Evolutionary conservation across 208 protist species (phyloP), one percentile per base, ranked within the genome.

Genomic region (Trypanosomatidae sp.): DNA sequence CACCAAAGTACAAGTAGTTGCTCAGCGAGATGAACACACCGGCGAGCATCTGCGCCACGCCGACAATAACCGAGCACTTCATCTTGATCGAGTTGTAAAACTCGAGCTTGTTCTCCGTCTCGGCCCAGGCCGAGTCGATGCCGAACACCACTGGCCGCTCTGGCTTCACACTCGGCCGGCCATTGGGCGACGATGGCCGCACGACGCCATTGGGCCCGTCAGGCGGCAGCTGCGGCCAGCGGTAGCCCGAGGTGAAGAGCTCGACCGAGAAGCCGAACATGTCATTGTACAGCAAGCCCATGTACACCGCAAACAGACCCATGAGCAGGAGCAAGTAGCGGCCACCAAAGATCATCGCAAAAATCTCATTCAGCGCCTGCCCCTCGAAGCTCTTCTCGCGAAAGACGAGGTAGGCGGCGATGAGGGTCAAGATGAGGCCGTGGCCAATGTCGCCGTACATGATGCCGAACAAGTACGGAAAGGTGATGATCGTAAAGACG

Each of bases 391-490:
- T 60, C 44, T 96, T 94, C 62, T 97, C 94, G 26, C 68, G 68
- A 16, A 80, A 66, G 19, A 96, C 54, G 18, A 98, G 42, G 45
- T 75, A 76, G 4, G 71, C 44, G 13, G 85, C 80, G 28, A 89
- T 68, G 24, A 96, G 23, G 32, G 90, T 81, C 18, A 98, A 64
- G 19, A 98, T 78, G 35, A 96, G 20, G 42, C 97, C 98, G 73
- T 99, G 98, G 26, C 96, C 97, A 26, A 99, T 71, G 64, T 99
- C 98, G 45, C 98, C 98, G 71, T 98, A 99, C 98, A 99, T 99
- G 44, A 99, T 84, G 43, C 89, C 97, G 61, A 99, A 99, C 3
- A 99, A 73, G 76, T 99, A 99, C 20, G 98, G 98, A 71, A 99
- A 99, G 26, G 95, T 98, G 28, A 99, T 85, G 44, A 98, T 92